Base-by-base conservation (phyloP, 805 yeast genomes). In the Teunomyces aglyptinius region DNA sequence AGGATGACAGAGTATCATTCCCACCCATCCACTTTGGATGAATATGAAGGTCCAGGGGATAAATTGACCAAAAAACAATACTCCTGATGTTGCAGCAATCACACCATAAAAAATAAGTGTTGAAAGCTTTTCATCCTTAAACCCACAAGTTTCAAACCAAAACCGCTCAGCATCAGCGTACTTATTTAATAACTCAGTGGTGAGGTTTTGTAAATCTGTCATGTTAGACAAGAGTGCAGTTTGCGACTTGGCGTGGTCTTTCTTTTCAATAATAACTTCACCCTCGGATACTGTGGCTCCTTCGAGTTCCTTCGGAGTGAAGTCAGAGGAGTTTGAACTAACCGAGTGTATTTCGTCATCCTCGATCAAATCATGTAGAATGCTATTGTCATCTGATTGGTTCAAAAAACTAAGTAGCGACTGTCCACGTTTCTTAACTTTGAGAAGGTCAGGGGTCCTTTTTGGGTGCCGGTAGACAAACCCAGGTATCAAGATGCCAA, bases 171-270 rank as follows among this genome's bases (percentile, higher is more conserved):
- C 62, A 13, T 67, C 63, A 16, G 83, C 82, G 43, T 80, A 65
- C 0, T 73, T 58, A 12, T 70, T 65, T 20, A 87, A 71, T 6
- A 84, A 48, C 44, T 77, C 78, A 0, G 84, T 70, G 13, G 88
- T 78, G 29, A 81, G 63, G 50, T 81, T 80, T 60, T 89, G 96
- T 22, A 87, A 68, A 57, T 87, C 92, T 47, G 87, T 74, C 82
- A 88, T 74, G 54, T 85, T 87, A 48, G 82, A 73, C 49, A 79
- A 52, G 27, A 79, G 57, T n/a, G 71, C 67, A 51, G 75, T 60
- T 50, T 76, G 75, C 3, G 62, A 54, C 51, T 66, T 67, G 16
- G 64, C 58, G 48, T 52, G 16, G 52, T 60, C 42, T 50, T 58
- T 48, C 51, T 50, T 22, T 44, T 32, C 20, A 41, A 19, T 27